These are phyloP conservation scores for Aegilops sharonensis DNA, from an alignment of 176 grass and related monocot species.

Conservation along the genomic window DNA sequence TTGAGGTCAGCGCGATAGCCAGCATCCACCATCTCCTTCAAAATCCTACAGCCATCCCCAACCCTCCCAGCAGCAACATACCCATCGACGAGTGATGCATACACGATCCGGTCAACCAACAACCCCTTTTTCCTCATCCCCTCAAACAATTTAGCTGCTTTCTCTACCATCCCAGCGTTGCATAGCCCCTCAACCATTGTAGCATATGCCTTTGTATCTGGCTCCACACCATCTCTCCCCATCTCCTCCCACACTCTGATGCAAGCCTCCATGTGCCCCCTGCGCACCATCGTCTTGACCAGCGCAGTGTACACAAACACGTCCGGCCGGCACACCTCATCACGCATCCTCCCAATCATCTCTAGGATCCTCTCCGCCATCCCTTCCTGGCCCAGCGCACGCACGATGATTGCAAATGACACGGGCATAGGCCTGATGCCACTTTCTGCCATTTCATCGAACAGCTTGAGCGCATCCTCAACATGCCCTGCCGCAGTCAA, in stretches of 20 bases:
- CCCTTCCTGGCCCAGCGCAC: conserved; percentile 45
- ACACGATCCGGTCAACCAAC: conserved; percentile 60
- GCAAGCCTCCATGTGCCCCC: conserved; percentile 70
- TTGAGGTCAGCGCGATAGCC: conserved; percentile 65
- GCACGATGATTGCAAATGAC: conserved; percentile 72
- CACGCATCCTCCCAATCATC: conserved; percentile 60
- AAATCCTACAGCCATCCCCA: conserved; percentile 56
- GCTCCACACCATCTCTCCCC: conserved; percentile 55
- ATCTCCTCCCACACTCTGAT: conserved; percentile 89
- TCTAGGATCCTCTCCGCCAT: conserved; percentile 49
- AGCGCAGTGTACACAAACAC: conserved; percentile 82
- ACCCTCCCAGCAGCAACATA: conserved; percentile 49
- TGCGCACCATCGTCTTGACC: conserved; percentile 65
- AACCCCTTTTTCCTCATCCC: conserved; percentile 72
- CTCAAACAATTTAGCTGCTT: conserved; percentile 54
- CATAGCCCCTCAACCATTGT: conserved; percentile 66
- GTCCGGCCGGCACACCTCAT: conserved; percentile 57
- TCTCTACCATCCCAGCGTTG: conserved; percentile 55
- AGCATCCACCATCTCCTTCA: conserved; percentile 78
- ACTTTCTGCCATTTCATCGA: conserved; percentile 59
- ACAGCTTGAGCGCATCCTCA: conserved; percentile 53
- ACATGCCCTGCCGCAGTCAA: conserved; percentile 55
- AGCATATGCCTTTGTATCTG: conserved; percentile 67
- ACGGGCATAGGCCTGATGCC: conserved; percentile 48
- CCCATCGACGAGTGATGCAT: conserved; percentile 57